Conservation (phyloP, 2,329 filamentous ascomycete genomes). For the Microsporum ferrugineum region DNA sequence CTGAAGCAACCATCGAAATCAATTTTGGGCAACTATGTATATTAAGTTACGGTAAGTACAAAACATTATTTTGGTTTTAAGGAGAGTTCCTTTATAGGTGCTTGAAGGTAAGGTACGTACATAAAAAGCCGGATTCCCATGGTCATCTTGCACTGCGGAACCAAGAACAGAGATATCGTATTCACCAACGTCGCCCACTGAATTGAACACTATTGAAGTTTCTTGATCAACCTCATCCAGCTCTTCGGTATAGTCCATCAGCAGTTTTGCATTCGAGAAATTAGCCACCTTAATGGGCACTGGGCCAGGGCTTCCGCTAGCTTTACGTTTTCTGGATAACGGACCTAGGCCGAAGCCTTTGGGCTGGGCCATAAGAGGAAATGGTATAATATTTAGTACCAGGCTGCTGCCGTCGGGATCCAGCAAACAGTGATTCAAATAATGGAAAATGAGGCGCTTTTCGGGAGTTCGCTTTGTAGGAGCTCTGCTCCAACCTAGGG, state of each 20-base stretch:
- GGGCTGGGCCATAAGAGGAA: background rate
- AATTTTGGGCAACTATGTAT: slow-evolving; percentile 11
- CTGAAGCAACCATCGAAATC: background rate
- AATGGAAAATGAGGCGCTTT: too few species aligned
- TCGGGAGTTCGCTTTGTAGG: too few species aligned
- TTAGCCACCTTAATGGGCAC: too few species aligned
- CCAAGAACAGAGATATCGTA: background rate
- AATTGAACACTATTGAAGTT: background rate
- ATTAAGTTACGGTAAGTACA: background rate
- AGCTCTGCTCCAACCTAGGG: background rate
- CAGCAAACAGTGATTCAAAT: too few species aligned
- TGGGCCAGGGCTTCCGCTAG: background rate
- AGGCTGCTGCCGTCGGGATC: background rate
- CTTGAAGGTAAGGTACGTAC: slow-evolving; percentile 1
- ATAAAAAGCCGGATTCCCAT: slow-evolving; percentile 12
- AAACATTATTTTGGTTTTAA: background rate
- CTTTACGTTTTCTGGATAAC: background rate
- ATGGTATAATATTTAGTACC: background rate
- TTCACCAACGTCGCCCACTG: background rate
- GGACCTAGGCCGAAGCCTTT: background rate
- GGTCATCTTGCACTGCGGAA: background rate
- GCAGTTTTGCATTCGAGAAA: background rate
- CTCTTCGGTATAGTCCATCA: background rate
- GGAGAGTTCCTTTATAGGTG: background rate
- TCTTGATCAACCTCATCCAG: background rate